Evolutionary conservation across 1,284 basidiomycete species (phyloP), one percentile per base, ranked within the genome.

Genomic region (Cryptococcus sp.): DNA sequence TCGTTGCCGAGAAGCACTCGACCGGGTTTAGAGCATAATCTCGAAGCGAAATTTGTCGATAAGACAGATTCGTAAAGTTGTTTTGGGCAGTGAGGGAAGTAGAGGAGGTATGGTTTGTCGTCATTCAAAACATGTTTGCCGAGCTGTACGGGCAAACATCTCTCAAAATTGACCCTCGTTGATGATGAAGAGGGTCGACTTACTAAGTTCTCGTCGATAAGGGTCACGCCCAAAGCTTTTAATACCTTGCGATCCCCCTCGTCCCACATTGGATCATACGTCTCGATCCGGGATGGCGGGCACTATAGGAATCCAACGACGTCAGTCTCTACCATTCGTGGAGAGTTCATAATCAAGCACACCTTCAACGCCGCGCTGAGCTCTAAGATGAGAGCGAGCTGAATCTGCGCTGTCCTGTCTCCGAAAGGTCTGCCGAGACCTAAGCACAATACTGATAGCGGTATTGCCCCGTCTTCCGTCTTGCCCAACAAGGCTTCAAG

Each of bases 351-450:
- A 2, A 43, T 1, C 37, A 22, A 51, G 44, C 63, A 38, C 38
- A 71, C 70, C 40, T 66, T 46, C 3, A 72, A 34, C 1, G 26
- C 51, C 8, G 13, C 17, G 0, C 55, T 50, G 22, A 73, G 58
- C 22, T 64, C 64, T 20, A 72, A 46, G 20, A 74, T 52, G 22
- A 77, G 58, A 15, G 72, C 73, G 0, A 76, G 62, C 56, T 77
- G 75, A 19, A 76, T 72, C 47, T 74, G 74, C 29, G 75, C 73
- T 0, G 73, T 74, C n/a, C 74, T 63, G 57, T 77, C 74, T 5
- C 54, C 46, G 41, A 59, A 66, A 1, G 67, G 68, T 56, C 67
- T 70, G 22, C 75, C 75, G 2, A 77, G 47, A 5, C 75, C 75
- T 5, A 77, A 61, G 41, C 73, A 76, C 0, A 77, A 57, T 0